Evolutionary conservation across 2,329 filamentous ascomycete species (phyloP), one percentile per base, ranked within the genome.

Genomic region (Aspergillus sp.): DNA sequence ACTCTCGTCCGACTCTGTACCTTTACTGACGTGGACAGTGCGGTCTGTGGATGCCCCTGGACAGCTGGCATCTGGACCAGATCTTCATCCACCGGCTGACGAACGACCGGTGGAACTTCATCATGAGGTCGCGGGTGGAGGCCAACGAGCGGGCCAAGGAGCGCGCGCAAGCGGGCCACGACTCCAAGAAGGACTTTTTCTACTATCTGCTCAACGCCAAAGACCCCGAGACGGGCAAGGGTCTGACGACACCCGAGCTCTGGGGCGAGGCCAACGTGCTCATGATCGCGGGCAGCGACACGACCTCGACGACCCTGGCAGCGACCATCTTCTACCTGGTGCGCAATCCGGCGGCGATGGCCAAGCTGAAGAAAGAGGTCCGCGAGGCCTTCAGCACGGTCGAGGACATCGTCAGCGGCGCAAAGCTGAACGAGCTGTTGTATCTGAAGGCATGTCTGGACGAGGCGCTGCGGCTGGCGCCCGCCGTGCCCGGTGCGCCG

Each of bases 111-210:
- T 85, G 82, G 65, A 79, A 82, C 54, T 90, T 89, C 66, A 87
- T 89, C 80, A 79, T 80, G 47, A 89, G 89, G 72, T 87, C 84
- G 68, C 84, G 85, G 46, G 75, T 77, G 2, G 86, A 89, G 69
- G 79, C 88, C 38, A 79, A 79, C 13, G 82, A 88, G 62, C 80
- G 86, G 20, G 87, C 85, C 45, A 82, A 84, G 50, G 70, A 73
- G 50, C 66, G 70, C 19, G 59, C 69, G 55, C 73, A 86, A 22
- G 85, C 85, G 24, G 83, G 84, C 58, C 83, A 82, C 58, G 84
- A 80, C 45, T 84, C 83, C 61, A 85, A 86, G 32, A 83, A 85
- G 51, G 87, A 90, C 65, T 89, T 90, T 74, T 89, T 90, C 73
- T 85, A 88, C 70, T 85, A 89, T 67, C 79, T 90, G 10, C 79